Conservation (phyloP, 306 rosid species). For the Quercus engelmannii region DNA sequence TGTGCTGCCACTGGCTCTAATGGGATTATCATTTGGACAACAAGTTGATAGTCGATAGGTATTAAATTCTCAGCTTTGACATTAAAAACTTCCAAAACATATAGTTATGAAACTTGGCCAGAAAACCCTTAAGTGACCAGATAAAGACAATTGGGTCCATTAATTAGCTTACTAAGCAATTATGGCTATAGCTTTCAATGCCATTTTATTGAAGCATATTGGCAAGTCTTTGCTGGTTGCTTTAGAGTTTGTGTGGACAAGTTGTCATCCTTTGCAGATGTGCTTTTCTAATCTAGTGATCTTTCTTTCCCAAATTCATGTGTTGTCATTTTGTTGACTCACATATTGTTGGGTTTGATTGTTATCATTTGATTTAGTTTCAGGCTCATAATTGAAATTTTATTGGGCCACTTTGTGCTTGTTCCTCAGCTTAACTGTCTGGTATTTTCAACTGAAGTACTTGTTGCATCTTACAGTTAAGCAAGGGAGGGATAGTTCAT, state of each 20-base stretch:
- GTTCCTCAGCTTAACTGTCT: slow-evolving; percentile 32
- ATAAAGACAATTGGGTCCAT: slow-evolving; percentile 37
- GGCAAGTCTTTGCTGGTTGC: slow-evolving; percentile 54
- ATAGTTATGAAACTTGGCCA: slow-evolving; percentile 38
- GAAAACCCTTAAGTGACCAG: slow-evolving; percentile 55
- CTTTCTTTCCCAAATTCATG: slow-evolving; percentile 2
- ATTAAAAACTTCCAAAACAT: slow-evolving; percentile 29
- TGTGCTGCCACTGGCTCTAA: slow-evolving; percentile 39
- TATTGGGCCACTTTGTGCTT: background rate
- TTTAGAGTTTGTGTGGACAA: slow-evolving; percentile 49
- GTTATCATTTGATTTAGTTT: background rate
- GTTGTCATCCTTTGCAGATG: slow-evolving; percentile 15
- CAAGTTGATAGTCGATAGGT: slow-evolving; percentile 40
- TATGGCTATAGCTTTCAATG: background rate
- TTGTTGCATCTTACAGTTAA: slow-evolving; percentile 39
- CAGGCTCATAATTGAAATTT: background rate
- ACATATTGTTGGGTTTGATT: background rate
- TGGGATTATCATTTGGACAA: slow-evolving; percentile 43
- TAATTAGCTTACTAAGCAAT: background rate
- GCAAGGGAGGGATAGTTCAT: slow-evolving; percentile 14
- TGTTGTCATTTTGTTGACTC: background rate
- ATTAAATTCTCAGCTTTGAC: slow-evolving; percentile 38
- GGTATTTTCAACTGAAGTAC: slow-evolving; percentile 11
- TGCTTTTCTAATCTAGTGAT: slow-evolving; percentile 4
- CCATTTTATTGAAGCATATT: slow-evolving; percentile 24